Evolutionary conservation across 108 stramenopile species (phyloP), one percentile per base, ranked within the genome.

Genomic region (Phaeodactylum tricornutum): DNA sequence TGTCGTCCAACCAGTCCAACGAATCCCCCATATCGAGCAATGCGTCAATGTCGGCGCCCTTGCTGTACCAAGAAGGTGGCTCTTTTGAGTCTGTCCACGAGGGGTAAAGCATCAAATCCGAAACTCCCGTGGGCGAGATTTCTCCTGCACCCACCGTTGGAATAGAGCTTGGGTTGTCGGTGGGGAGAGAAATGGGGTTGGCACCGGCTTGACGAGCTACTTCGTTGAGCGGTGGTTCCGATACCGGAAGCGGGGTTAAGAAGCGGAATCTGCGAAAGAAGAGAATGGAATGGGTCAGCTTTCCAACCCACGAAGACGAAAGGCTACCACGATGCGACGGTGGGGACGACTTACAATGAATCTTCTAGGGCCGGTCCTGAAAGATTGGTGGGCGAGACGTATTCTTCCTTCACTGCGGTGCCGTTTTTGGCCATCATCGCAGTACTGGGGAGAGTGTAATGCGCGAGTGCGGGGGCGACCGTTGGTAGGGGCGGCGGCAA

Each of bases 31-130:
- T 82, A 56, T 91, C 81, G 53, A 91, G 62, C 12, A 91, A 60
- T 11, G 64, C 74, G 51, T 91, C 89, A 21, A 91, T 80, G 54
- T 91, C 89, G 2, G 58, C 47, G 21, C 89, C 89, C 49, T 85
- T 77, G 26, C 77, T 58, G 46, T 91, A 91, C 89, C 89, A 91
- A 29, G 74, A 57, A 24, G 89, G 89, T 32, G 77, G 67, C 26
- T 87, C 83, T 54, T 80, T 81, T 64, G 63, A 61, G 61, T 86
- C 84, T 16, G 82, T 75, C 84, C 84, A 91, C 6, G 75, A 67
- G 12, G 88, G 81, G 40, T 74, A 84, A 26, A 71, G 38, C 4
- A 71, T 34, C 29, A 77, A 38, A 46, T 91, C 89, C 12, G 69
- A 42, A 9, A 91, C 89, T 22, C 89, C 80, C 3, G 82, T 81